These are phyloP conservation scores for Boletus rubescentipes DNA, from an alignment of 768 basidiomycete species.

Conservation along the genomic window DNA sequence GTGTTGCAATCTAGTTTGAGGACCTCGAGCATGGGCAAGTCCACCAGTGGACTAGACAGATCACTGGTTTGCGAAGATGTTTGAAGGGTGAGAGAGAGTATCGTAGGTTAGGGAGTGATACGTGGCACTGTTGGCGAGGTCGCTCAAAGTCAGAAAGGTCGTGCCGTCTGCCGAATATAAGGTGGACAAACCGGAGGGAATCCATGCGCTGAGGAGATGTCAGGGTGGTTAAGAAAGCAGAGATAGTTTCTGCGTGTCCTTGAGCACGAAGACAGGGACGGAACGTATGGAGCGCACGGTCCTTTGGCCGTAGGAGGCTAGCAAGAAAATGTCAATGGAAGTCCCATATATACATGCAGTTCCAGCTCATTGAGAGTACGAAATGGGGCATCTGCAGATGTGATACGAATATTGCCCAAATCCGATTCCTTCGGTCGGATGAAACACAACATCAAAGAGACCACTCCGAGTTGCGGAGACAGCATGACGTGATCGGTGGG, in stretches of 20 bases:
- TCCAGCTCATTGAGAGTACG: background rate
- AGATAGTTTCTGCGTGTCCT: background rate
- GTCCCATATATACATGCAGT: background rate
- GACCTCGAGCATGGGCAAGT: too few species aligned
- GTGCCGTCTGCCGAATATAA: background rate
- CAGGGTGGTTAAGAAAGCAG: background rate
- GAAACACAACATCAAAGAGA: background rate
- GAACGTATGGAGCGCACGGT: background rate
- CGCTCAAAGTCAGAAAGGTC: background rate
- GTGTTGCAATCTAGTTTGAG: background rate
- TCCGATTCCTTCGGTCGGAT: background rate
- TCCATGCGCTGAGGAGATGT: background rate
- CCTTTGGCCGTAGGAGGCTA: background rate
- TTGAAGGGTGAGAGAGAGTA: background rate
- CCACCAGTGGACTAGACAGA: background rate
- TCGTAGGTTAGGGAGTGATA: background rate
- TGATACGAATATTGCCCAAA: background rate
- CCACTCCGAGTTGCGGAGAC: background rate
- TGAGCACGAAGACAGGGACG: background rate
- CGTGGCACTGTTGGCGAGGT: background rate
- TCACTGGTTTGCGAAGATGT: background rate
- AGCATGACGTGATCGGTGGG: background rate
- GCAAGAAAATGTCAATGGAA: background rate
- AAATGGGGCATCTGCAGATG: background rate
- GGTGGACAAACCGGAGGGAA: background rate